phyloP scores from a whole-genome alignment of 306 rosid species.

The Coriaria nepalensis region DNA sequence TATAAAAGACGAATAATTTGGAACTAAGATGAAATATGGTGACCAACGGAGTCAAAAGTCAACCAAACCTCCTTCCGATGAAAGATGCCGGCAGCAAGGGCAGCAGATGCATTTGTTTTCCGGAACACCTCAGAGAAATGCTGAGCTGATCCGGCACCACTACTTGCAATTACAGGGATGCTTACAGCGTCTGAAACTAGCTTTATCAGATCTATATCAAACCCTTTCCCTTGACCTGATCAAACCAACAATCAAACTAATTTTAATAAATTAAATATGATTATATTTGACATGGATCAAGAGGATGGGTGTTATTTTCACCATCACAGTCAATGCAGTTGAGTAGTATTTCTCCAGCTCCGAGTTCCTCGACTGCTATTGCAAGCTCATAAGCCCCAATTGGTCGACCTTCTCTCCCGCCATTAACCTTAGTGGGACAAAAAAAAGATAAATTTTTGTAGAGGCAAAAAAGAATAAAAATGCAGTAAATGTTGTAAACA shows the following conservation, averaged over 20 bases:
- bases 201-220: constrained; percentile 58
- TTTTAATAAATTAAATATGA: too few relatives aligned
- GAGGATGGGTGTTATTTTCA: constrained; percentile 17
- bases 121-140: constrained; percentile 80
- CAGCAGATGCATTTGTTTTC: constrained; percentile 83
- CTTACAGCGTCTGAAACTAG: constrained; percentile 69
- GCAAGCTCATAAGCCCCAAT: constrained; percentile 98
- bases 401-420: constrained; percentile 87
- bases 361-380: constrained; percentile 85
- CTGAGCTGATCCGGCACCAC: constrained; percentile 70
- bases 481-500: background rate
- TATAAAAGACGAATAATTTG: background rate
- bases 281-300: background rate
- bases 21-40: too few relatives aligned
- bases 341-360: constrained; percentile 94
- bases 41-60: constrained; percentile 1
- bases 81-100: constrained; percentile 97
- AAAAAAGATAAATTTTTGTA: constrained; percentile 12
- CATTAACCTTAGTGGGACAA: constrained; percentile 45
- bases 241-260: too few relatives aligned
- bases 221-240: constrained; percentile 96
- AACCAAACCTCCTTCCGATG: constrained; percentile 80
- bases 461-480: background rate
- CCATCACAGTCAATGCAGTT: constrained; percentile 98
- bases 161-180: constrained; percentile 96